Percentiles rank a stretch among this genome's conserved stretches.
Evolutionary conservation across 805 yeast genomes (phyloP).

Genomic region (Hanseniaspora pseudoguilliermondii): DNA sequence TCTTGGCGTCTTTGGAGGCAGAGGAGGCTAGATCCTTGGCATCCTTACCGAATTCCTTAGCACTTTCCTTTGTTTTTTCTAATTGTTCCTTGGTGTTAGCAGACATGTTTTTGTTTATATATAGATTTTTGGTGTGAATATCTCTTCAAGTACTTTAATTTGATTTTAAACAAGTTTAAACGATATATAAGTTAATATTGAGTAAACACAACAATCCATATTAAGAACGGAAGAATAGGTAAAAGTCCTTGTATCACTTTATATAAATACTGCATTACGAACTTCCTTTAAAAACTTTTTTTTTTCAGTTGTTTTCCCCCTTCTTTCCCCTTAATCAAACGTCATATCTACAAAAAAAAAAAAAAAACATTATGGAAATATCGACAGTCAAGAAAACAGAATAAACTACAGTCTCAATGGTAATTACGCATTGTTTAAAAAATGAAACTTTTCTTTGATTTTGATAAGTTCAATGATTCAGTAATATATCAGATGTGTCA

Average conservation of each 20-base stretch:
- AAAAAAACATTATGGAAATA: not conserved
- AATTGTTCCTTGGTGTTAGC: constrained; percentile 7
- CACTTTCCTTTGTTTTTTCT: constrained; percentile 10
- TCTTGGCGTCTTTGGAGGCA: constrained; percentile 12
- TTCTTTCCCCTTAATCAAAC: not conserved
- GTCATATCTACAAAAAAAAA: not conserved
- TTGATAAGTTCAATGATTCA: too few species aligned
- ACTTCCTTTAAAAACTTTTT: too few species aligned
- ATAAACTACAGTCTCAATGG: too few species aligned
- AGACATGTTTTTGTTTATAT: not conserved
- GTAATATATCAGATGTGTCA: too few species aligned
- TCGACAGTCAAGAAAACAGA: not conserved
- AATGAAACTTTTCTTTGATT: too few species aligned
- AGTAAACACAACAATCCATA: not conserved
- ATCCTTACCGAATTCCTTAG: constrained; percentile 7
- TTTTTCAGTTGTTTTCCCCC: not conserved
- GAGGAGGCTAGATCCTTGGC: constrained; percentile 9
- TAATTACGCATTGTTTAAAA: too few species aligned
- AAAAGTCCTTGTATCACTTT: not conserved
- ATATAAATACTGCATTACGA: too few species aligned
- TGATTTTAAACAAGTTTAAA: too few species aligned
- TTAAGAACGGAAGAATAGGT: not conserved
- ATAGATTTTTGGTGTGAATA: too few species aligned
- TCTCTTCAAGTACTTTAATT: too few species aligned
- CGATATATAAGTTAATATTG: too few species aligned